These are phyloP conservation scores for Ephemerocybe angulata DNA, from an alignment of 768 basidiomycete genomes.

Conservation along the genomic window DNA sequence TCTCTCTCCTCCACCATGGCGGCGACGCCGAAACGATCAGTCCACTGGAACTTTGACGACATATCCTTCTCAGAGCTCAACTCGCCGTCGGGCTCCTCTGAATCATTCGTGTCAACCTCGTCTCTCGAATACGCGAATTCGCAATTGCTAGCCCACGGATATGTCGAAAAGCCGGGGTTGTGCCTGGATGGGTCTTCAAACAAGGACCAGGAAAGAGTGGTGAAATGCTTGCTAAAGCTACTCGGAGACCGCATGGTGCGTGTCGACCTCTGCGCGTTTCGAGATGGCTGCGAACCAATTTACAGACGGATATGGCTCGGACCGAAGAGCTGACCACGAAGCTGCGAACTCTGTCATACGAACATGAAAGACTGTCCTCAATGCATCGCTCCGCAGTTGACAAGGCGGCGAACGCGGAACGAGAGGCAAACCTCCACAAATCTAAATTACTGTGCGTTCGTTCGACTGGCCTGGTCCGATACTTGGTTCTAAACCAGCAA, in stretches of 20 bases:
- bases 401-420: slow-evolving; percentile 66
- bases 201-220: slow-evolving; percentile 50
- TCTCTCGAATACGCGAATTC: slow-evolving; percentile 77
- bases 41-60: slow-evolving; percentile 50
- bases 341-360: slow-evolving; percentile 72
- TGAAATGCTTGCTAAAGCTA: slow-evolving; percentile 75
- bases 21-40: slow-evolving; percentile 43
- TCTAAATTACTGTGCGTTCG: slow-evolving; percentile 65
- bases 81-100: slow-evolving; percentile 44
- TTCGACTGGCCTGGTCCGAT: not conserved
- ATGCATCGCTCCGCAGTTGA: slow-evolving; percentile 62
- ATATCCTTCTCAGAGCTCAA: slow-evolving; percentile 40
- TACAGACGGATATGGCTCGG: slow-evolving; percentile 68
- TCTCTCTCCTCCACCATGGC: slow-evolving; percentile 24
- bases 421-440: slow-evolving; percentile 72
- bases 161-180: slow-evolving; percentile 58
- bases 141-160: slow-evolving; percentile 82
- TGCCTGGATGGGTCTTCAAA: slow-evolving; percentile 61
- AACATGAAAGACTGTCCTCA: slow-evolving; percentile 68
- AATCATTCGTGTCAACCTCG: slow-evolving; percentile 51
- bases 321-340: slow-evolving; percentile 75
- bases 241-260: slow-evolving; percentile 75
- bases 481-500: slow-evolving; percentile 4
- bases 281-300: slow-evolving; percentile 2
- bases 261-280: not conserved